Evolutionary conservation across 1,284 basidiomycete genomes (phyloP), one percentile per base, ranked within the genome.

Genomic region (Moesziomyces sp.): DNA sequence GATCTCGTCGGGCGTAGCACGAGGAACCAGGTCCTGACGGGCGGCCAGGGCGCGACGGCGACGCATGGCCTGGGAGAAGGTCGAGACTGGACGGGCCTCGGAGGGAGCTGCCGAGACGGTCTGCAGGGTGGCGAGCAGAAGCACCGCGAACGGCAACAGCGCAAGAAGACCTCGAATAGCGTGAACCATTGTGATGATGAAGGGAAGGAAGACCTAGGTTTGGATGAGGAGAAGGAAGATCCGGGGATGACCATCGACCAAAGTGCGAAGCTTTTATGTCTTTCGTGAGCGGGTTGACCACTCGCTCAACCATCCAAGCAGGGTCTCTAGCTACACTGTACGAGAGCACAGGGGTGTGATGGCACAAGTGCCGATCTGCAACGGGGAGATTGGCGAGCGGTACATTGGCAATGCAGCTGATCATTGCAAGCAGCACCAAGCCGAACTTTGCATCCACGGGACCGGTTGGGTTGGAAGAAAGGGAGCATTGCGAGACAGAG

Each of bases 1-100:
- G 38, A 69, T 58, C 48, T 69, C 66, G 9, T 53, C 51, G 18
- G 45, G 40, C 1, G 55, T 58, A 1, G 66, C 66, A 21, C 59
- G 66, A 5, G 66, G 66, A 13, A 58, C 21, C 8, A 61, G 54
- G 23, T 60, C 52, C 21, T 61, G 54, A 21, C 58, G 58, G 21
- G 52, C 50, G 19, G 46, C 58, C 19, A 61, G 46, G 2, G 50
- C 42, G 10, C 52, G 52, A 28, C 58, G 57, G 10, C 64, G 64
- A 18, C 58, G 58, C 42, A 57, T 48, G 10, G 48, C 53, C n/a
- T 52, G 53, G 19, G 58, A 52, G 35, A 56, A 60, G 45, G 49
- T n/a, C 6, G 52, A 8, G 16, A 35, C 26, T 1, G 38, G 38
- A 18, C 38, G 38, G 5, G 18, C 33, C 16, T 43, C 24, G 3